Conservation (phyloP, 148 eudicot genomes). For the Cornus kousa region DNA sequence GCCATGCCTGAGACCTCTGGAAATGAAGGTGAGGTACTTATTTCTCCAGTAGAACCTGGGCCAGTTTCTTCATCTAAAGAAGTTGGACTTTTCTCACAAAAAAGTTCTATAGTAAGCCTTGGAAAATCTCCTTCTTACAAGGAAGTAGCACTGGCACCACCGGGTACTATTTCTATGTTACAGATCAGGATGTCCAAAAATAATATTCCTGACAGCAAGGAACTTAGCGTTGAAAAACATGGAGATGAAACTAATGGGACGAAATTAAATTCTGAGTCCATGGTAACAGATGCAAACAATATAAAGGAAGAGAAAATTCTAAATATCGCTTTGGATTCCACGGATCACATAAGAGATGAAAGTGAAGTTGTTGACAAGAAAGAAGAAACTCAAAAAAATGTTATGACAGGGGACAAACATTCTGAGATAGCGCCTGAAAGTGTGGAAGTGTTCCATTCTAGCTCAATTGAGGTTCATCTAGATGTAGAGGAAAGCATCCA, state of each 20-base stretch:
- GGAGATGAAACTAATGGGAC: slow-evolving; percentile 28
- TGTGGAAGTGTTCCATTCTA: slow-evolving; percentile 36
- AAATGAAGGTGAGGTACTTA: slow-evolving; percentile 41
- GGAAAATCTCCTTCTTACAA: slow-evolving; percentile 98
- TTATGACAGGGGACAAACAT: slow-evolving; percentile 23
- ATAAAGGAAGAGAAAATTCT: slow-evolving; percentile 32
- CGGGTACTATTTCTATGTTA: slow-evolving; percentile 77
- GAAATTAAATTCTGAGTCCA: slow-evolving; percentile 27
- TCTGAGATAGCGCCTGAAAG: slow-evolving; percentile 23
- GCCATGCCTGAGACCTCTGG: slow-evolving; percentile 33
- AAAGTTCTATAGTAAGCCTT: slow-evolving; percentile 71
- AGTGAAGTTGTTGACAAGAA: slow-evolving; percentile 23
- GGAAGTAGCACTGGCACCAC: slow-evolving; percentile 98
- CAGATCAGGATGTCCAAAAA: slow-evolving; percentile 45
- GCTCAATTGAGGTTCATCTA: slow-evolving; percentile 45
- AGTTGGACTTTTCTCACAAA: slow-evolving; percentile 45
- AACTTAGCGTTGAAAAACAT: slow-evolving; percentile 24
- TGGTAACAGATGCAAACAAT: slow-evolving; percentile 25
- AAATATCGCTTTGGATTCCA: slow-evolving; percentile 24
- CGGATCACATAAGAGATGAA: slow-evolving; percentile 29
- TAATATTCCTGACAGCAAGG: slow-evolving; percentile 32
- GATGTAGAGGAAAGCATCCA: slow-evolving; percentile 37
- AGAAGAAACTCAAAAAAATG: slow-evolving; percentile 38
- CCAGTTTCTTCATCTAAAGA: slow-evolving; percentile 28
- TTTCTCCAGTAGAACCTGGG: slow-evolving; percentile 27